These are phyloP conservation scores for Acacia pycnantha DNA, from an alignment of 331 rosid genomes.

Conservation along the genomic window DNA sequence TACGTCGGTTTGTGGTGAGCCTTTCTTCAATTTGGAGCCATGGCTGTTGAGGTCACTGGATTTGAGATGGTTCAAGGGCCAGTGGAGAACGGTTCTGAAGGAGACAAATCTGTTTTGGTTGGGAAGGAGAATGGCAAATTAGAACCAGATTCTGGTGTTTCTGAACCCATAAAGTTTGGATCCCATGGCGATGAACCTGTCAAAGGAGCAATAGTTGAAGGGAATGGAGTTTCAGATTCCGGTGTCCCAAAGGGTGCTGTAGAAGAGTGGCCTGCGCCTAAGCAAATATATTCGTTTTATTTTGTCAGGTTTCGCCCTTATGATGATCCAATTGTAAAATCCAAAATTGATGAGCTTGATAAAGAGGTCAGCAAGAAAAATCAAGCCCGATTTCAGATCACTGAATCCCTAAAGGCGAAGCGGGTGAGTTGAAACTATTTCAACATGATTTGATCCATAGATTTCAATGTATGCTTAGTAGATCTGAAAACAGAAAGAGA, in stretches of 20 bases:
- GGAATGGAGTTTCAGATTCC: constrained; percentile 39
- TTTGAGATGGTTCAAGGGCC: constrained; percentile 79
- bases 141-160: constrained; percentile 37
- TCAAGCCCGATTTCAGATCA: constrained; percentile 61
- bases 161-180: constrained; percentile 57
- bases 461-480: not conserved
- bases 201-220: constrained; percentile 33
- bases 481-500: constrained; percentile 6
- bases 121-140: constrained; percentile 57
- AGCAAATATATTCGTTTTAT: constrained; percentile 64
- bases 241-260: constrained; percentile 56
- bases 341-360: constrained; percentile 62
- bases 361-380: constrained; percentile 60
- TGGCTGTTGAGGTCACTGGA: constrained; percentile 77
- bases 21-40: constrained; percentile 40
- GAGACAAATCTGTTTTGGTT: constrained; percentile 40
- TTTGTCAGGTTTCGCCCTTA: constrained; percentile 56
- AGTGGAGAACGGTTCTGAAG: constrained; percentile 40
- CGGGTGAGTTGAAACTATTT: constrained; percentile 56
- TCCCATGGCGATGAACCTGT: constrained; percentile 68
- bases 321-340: constrained; percentile 73
- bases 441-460: not conserved
- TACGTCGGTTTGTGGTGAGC: constrained; percentile 34
- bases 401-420: constrained; percentile 61
- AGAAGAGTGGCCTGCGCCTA: constrained; percentile 87